phyloP scores from a whole-genome alignment of 441 rosid genomes.

The Pelargonium myrrhifolium region DNA sequence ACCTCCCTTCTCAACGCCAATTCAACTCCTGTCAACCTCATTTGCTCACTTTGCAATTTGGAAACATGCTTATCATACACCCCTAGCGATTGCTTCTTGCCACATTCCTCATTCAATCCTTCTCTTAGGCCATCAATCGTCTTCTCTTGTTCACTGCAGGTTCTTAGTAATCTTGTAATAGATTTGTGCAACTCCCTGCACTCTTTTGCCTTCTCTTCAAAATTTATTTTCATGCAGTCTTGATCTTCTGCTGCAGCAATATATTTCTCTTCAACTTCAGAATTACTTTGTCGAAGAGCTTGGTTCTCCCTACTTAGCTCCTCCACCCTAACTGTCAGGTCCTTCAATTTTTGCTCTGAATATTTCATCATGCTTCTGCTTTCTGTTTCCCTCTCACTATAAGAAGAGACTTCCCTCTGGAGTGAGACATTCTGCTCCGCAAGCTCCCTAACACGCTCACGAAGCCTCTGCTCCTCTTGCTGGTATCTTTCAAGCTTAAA shows the following conservation, averaged over 20 bases:
- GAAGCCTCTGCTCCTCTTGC: constrained; percentile 80
- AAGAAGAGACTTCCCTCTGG: constrained; percentile 71
- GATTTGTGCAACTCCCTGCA: constrained; percentile 84
- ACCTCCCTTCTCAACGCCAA: constrained; percentile 66
- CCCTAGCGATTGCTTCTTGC: constrained; percentile 40
- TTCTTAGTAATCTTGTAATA: constrained; percentile 53
- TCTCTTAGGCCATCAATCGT: constrained; percentile 68
- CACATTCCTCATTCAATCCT: constrained; percentile 38
- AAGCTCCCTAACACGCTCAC: constrained; percentile 86
- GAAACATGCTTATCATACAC: constrained; percentile 39
- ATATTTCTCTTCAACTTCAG: constrained; percentile 48
- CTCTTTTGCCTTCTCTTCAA: constrained; percentile 81
- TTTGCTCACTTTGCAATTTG: constrained; percentile 68
- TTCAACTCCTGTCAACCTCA: constrained; percentile 78
- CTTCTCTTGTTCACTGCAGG: constrained; percentile 78
- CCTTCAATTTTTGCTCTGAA: constrained; percentile 56
- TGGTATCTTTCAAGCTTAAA: constrained; percentile 69
- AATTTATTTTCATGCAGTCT: constrained; percentile 49
- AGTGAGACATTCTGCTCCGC: constrained; percentile 93
- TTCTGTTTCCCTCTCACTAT: constrained; percentile 65
- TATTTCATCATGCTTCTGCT: constrained; percentile 41
- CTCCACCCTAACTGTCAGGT: constrained; percentile 47
- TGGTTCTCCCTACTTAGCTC: constrained; percentile 46
- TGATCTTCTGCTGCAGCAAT: constrained; percentile 44
- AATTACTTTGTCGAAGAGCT: constrained; percentile 39